Evolutionary conservation across 2,329 filamentous ascomycete genomes (phyloP).

Genomic region (Calonectria hawksworthii): DNA sequence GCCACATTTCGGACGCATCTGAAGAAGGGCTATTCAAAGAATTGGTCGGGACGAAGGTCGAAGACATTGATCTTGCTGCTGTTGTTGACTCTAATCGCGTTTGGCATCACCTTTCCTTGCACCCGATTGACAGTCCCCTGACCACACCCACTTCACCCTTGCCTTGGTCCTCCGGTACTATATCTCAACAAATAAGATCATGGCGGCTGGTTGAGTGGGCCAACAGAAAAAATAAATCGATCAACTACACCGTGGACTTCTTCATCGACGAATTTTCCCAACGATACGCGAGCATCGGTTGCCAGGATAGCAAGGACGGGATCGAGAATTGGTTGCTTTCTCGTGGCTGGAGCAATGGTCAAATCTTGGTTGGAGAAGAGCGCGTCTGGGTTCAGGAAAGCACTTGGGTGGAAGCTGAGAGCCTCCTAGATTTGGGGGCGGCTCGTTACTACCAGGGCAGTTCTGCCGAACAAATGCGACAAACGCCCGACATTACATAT

Average conservation of each 20-base stretch:
- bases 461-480: constrained; percentile 71
- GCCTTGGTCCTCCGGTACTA: constrained; percentile 91
- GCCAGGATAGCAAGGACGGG: constrained; percentile 89
- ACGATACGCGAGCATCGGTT: constrained; percentile 87
- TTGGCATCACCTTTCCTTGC: constrained; percentile 94
- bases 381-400: constrained; percentile 95
- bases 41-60: constrained; percentile 81
- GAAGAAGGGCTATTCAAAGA: constrained; percentile 87
- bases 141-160: constrained; percentile 75
- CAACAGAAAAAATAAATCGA: constrained; percentile 88
- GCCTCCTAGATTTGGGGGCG: constrained; percentile 78
- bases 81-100: constrained; percentile 86
- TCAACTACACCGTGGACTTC: constrained; percentile 97
- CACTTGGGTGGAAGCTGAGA: constrained; percentile 98
- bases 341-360: constrained; percentile 97
- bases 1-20: constrained; percentile 86
- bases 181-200: constrained; percentile 91
- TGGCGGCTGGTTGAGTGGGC: constrained; percentile 98
- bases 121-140: constrained; percentile 81
- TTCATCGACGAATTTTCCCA: constrained; percentile 92
- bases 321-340: constrained; percentile 96
- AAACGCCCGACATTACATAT: constrained; percentile 44
- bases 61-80: constrained; percentile 80
- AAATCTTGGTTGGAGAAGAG: constrained; percentile 90
- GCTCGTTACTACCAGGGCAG: constrained; percentile 54